Percentiles rank a stretch among this genome's conserved stretches.
Evolutionary conservation across 345 rosid species (phyloP).

Genomic region (Orychophragmus violaceus): DNA sequence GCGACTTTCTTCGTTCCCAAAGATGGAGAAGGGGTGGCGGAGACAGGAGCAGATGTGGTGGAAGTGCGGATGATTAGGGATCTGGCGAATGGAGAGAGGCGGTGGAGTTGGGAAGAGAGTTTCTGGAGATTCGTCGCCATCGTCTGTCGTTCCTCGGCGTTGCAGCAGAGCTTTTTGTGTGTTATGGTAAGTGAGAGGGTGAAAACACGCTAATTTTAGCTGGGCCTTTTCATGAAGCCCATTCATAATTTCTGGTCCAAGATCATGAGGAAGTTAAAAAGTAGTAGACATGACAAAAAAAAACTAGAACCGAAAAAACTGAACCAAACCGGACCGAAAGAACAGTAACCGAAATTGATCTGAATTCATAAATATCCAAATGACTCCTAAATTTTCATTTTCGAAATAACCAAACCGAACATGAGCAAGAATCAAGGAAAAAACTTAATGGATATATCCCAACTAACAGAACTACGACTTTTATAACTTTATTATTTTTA

Average conservation of each 20-base stretch:
- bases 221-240: constrained; percentile 15
- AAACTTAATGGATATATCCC: no score
- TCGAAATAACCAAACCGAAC: no score
- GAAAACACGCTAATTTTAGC: neutral
- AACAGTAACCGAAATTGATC: no score
- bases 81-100: constrained; percentile 39
- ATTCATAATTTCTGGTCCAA: neutral
- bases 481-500: no score
- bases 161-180: neutral
- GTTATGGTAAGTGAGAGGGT: neutral
- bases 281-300: no score
- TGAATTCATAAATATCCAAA: no score
- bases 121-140: constrained; percentile 42
- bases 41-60: constrained; percentile 31
- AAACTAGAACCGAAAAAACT: no score
- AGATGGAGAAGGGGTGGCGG: constrained; percentile 22
- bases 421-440: no score
- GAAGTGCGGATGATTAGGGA: constrained; percentile 38
- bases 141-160: constrained; percentile 37
- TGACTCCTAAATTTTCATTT: no score
- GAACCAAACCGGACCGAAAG: no score
- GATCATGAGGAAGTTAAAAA: neutral
- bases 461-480: no score
- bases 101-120: constrained; percentile 61
- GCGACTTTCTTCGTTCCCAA: constrained; percentile 65